phyloP scores from a whole-genome alignment of 140 eudicot genomes.

The Stevia rebaudiana region DNA sequence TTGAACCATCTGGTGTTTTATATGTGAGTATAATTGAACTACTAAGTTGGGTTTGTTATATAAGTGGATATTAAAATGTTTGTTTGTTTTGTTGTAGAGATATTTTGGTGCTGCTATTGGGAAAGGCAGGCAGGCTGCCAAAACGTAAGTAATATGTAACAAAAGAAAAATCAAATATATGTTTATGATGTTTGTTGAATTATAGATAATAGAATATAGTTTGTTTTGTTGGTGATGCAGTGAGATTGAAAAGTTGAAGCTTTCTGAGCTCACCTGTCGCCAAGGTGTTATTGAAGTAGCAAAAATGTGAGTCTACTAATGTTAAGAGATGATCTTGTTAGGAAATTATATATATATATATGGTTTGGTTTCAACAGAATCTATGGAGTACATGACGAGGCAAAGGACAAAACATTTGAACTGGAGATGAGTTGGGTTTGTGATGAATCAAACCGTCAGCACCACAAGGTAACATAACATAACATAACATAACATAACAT shows the following conservation, averaged over 20 bases:
- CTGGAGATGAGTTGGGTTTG: slow-evolving; percentile 98
- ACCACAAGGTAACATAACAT: slow-evolving; percentile 96
- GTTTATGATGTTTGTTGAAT: slow-evolving; percentile 7
- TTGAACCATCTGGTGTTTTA: slow-evolving; percentile 96
- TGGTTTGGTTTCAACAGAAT: slow-evolving; percentile 60
- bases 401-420: slow-evolving; percentile 96
- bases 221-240: no score
- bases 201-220: neutral
- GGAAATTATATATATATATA: no score
- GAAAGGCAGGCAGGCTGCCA: slow-evolving; percentile 98
- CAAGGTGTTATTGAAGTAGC: slow-evolving; percentile 95
- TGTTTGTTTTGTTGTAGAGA: slow-evolving; percentile 43
- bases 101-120: slow-evolving; percentile 98
- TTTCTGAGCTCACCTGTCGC: slow-evolving; percentile 86
- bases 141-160: slow-evolving; percentile 58
- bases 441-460: slow-evolving; percentile 93
- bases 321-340: no score
- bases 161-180: slow-evolving; percentile 1
- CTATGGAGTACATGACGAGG: slow-evolving; percentile 91
- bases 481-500: no score
- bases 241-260: slow-evolving; percentile 92
- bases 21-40: slow-evolving; percentile 94
- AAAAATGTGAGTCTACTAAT: slow-evolving; percentile 85
- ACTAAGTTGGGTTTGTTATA: neutral
- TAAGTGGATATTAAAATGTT: neutral